Base-by-base conservation (phyloP, 768 basidiomycete genomes). In the Arthromyces matolae region DNA sequence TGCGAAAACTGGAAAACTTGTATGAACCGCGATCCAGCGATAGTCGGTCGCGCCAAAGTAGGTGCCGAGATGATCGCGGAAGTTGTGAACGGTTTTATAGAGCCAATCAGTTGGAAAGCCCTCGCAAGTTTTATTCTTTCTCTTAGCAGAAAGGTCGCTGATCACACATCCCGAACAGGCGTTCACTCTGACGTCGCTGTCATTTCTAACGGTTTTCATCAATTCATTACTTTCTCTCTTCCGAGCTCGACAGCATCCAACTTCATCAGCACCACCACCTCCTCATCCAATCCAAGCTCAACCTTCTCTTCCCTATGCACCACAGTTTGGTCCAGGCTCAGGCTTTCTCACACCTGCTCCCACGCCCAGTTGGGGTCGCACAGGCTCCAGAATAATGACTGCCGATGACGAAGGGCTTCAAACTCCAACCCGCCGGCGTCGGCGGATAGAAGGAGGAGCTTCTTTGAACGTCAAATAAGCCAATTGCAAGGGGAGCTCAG, bases 31-130 rank as follows among this genome's bases (percentile, higher is more conserved):
- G 94, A 97, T 72, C 92, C 94, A 45, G 83, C 84, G 16, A 83
- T 86, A 32, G 81, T 94, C 33, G 92, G 92, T 1, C 87, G 92
- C 49, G 90, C 93, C 50, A 84, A 81, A 58, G 86, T 99, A 55
- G 84, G 89, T 35, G 93, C 94, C 48, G 93, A 97, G 73, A 82
- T 96, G 48, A 85, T 98, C 66, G 95, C 92, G 43, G 94, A 96
- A 61, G 88, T 97, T 35, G 84, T 97, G 52, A 96, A 97, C 63
- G 84, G 91, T 1, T 99, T 99, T 62, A 89, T 98, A 12, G 95
- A 99, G 62, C 88, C 89, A 40, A 94, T 99, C 68, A 93, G 88
- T 64, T 97, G 93, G 92, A 96, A 94, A 71, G 93, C 93, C 10
- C 70, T 97, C 66, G 95, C 91, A 53, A 67, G 88, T 69, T 23